Percentiles rank a stretch among this genome's conserved stretches.
phyloP scores from a whole-genome alignment of 805 yeast genomes.

The Sporopachydermia quercuum region DNA sequence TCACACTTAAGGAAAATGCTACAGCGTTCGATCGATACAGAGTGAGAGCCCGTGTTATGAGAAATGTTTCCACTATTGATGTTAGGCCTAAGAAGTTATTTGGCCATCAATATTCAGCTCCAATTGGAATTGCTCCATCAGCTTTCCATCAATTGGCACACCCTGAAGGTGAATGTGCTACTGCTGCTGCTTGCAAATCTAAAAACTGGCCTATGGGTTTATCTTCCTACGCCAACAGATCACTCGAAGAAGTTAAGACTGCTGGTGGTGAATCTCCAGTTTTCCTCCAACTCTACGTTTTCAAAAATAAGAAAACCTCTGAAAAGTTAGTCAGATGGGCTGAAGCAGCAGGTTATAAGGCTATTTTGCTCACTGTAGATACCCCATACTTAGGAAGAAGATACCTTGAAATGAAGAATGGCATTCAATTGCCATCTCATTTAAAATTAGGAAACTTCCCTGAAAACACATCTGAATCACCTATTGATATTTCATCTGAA shows the following conservation, averaged over 20 bases:
- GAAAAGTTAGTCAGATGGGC: conserved; percentile 9
- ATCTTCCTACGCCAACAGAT: conserved; percentile 13
- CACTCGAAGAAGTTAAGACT: conserved; percentile 14
- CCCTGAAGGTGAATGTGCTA: conserved; percentile 20
- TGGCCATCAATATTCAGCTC: conserved; percentile 14
- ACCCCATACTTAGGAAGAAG: conserved; percentile 39
- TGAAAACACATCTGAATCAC: conserved; percentile 6
- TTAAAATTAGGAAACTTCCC: conserved; percentile 13
- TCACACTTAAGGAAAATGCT: conserved; percentile 15
- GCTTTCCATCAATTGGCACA: conserved; percentile 19
- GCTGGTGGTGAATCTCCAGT: conserved; percentile 13
- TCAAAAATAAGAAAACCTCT: conserved; percentile 15
- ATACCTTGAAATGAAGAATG: conserved; percentile 25
- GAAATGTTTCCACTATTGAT: conserved; percentile 15
- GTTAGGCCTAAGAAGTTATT: conserved; percentile 11
- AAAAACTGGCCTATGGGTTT: conserved; percentile 17
- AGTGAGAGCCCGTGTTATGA: conserved; percentile 16
- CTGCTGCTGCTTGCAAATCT: conserved; percentile 18
- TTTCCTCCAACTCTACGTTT: conserved; percentile 17
- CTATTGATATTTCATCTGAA: conserved; percentile 13
- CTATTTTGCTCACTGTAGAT: conserved; percentile 39
- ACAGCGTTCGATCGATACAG: conserved; percentile 14
- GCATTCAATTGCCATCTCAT: conserved; percentile 9
- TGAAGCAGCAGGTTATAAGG: conserved; percentile 19
- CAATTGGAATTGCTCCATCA: conserved; percentile 21